Base-by-base conservation (phyloP, 352 stramenopile genomes). In the Phytophthora brassicae region DNA sequence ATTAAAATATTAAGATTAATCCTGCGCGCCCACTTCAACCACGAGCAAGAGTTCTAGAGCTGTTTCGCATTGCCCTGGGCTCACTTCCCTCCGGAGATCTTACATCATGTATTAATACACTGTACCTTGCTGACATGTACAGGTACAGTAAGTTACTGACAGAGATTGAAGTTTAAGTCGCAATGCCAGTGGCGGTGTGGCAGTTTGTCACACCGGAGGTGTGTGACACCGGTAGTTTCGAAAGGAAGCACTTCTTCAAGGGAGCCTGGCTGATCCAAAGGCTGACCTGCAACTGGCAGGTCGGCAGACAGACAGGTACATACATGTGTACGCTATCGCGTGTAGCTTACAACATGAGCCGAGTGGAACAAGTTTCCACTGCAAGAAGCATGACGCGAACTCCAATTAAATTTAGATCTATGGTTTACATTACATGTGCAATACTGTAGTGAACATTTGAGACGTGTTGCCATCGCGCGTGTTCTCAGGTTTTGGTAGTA, bases 401-500 rank as follows among this genome's bases (percentile, higher is more conserved):
- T n/a, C n/a, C n/a, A n/a, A n/a, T n/a, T n/a, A n/a, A n/a, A n/a
- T n/a, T n/a, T n/a, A n/a, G n/a, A n/a, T n/a, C n/a, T n/a, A n/a
- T n/a, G 26, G 26, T 45, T 26, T 6, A 26, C 24, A 45, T 26
- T 24, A 23, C n/a, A 43, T 43, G 14, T 23, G n/a, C 12, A 43
- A 8, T 6, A 31, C 26, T 9, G 26, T 31, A 31, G 17, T 45
- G 39, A 26, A 45, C 39, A 45, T 45, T 26, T 45, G 39, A 45
- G 39, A 22, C 12, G n/a, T 2, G 19, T 23, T n/a, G 19, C 17
- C 42, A 36, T 54, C 11, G 16, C 52, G 46, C 46, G 64, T 56
- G 60, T 33, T 64, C 60, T 68, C 53, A 68, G 60, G 14, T 68
- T 68, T 68, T 64, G 60, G 45, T 64, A 64, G 54, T 68, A 42